Conservation (phyloP, 176 grass and related monocot species). For the Triticum urartu region DNA sequence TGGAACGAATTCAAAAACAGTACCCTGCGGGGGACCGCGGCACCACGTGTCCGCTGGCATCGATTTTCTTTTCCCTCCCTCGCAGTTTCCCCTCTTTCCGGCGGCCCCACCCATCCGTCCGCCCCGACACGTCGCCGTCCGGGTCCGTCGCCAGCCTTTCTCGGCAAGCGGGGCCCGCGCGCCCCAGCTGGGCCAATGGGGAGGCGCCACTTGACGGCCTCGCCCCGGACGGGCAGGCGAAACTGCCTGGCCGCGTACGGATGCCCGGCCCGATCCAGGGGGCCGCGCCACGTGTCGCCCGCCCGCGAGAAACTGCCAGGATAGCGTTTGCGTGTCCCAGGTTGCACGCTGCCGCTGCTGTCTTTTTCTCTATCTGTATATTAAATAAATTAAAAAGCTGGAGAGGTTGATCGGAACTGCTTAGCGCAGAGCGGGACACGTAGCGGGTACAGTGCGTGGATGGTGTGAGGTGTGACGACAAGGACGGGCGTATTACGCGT, state of each 20-base stretch:
- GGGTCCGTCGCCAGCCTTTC: background rate
- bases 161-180: background rate
- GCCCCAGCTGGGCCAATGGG: background rate
- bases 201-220: constrained; percentile 17
- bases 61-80: background rate
- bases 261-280: no score
- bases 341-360: background rate
- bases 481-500: background rate
- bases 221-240: background rate
- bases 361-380: no score
- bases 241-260: background rate
- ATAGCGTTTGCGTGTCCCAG: constrained; percentile 18
- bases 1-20: background rate
- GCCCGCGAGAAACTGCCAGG: background rate
- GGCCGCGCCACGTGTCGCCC: background rate
- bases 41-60: background rate
- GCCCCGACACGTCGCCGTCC: constrained; percentile 9
- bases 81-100: background rate
- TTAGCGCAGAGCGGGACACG: background rate
- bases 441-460: background rate
- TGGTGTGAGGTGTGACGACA: background rate
- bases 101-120: background rate
- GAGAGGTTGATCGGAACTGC: background rate
- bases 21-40: no score
- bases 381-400: no score